Conservation (phyloP, 2,329 filamentous ascomycete genomes). For the Penicillium hordei region DNA sequence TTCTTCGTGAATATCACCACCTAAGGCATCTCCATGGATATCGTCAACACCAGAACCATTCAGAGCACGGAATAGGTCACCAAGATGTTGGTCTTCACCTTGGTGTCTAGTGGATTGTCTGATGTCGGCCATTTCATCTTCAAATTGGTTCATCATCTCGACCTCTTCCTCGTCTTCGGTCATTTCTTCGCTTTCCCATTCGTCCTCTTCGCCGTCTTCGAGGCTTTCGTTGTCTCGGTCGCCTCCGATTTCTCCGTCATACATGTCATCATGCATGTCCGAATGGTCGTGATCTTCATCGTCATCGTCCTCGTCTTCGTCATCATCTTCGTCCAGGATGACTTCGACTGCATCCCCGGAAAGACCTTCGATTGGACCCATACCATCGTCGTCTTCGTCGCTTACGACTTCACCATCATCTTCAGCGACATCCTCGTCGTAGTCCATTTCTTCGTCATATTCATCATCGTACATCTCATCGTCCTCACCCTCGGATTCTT, state of each 20-base stretch:
- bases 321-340: conserved; percentile 73
- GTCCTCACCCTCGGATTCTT: conserved; percentile 67
- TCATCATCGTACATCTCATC: conserved; percentile 93
- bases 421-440: conserved; percentile 75
- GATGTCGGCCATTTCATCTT: conserved; percentile 44
- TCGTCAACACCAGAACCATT: conserved; percentile 45
- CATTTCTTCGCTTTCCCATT: conserved; percentile 52
- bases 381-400: conserved; percentile 81
- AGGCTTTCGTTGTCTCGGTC: conserved; percentile 55
- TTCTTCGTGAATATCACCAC: conserved; percentile 50
- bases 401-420: conserved; percentile 86
- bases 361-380: conserved; percentile 69
- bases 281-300: conserved; percentile 61
- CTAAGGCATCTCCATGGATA: conserved; percentile 47
- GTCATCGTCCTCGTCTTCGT: conserved; percentile 63
- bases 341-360: conserved; percentile 73
- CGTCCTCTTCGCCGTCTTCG: conserved; percentile 49
- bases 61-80: conserved; percentile 49
- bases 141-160: conserved; percentile 46
- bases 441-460: conserved; percentile 87
- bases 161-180: conserved; percentile 48
- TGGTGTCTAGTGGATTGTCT: conserved; percentile 40
- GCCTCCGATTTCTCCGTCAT: conserved; percentile 56
- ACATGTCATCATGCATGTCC: conserved; percentile 57
- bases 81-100: conserved; percentile 44